Base-by-base conservation (phyloP, 2,329 filamentous ascomycete genomes). In the Aureobasidium mangrovei region DNA sequence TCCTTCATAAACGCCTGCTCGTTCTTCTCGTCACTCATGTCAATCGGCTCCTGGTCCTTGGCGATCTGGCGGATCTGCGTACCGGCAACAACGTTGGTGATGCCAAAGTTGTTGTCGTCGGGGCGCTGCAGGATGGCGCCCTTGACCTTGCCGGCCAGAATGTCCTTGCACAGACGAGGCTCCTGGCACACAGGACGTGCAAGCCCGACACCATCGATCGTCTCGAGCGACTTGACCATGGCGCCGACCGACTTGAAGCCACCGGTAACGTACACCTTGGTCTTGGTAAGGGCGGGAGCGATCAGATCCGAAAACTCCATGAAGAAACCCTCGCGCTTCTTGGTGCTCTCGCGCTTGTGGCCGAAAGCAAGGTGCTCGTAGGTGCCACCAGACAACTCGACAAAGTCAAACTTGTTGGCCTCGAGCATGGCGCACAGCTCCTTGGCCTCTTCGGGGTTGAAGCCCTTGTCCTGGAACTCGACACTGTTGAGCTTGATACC, bases 341-440 rank as follows among this genome's bases (percentile, higher is more conserved):
- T 72, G 9, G 78, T 81, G 12, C 71, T 76, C 41, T 82, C 79
- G 46, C 73, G 69, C 65, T 74, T 71, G 62, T 80, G 76, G 2
- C 60, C 60, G 58, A 81, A 80, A 0, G 72, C 77, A 0, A 78
- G 62, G 18, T 69, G 65, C 65, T 84, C 75, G 60, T 82, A 82
- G 0, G 80, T 84, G 6, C 81, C 81, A 9, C 81, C 81, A 0
- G 72, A 77, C 0, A 84, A 70, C 66, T 83, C 80, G 9, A 83
- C 78, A 59, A 80, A 78, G 64, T 80, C 73, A 49, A 81, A 79
- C 6, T 64, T 65, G 56, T 75, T 72, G 45, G 69, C 62, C 62
- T 81, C 77, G 1, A 81, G 67, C 26, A 73, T 63, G 41, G 69
- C 64, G 64, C 74, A 77, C 33, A 82, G 67, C 31, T 72, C 62